phyloP scores from a whole-genome alignment of 2,329 filamentous ascomycete species.

The Pseudogymnoascus sp. region DNA sequence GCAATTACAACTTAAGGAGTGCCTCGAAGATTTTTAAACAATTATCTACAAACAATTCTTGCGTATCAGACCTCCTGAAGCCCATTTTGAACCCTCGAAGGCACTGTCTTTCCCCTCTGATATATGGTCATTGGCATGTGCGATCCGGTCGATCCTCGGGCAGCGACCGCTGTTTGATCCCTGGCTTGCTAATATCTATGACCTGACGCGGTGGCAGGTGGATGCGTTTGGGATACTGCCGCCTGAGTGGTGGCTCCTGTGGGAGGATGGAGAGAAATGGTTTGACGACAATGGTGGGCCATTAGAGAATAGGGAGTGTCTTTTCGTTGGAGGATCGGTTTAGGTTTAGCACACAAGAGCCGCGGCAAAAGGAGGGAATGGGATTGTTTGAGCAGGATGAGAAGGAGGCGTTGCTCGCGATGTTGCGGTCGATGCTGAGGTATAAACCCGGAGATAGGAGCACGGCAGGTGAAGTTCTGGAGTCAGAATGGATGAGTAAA shows the following conservation, averaged over 20 bases:
- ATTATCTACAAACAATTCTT: background rate
- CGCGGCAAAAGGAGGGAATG: background rate
- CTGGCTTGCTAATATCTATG: slow-evolving; percentile 9
- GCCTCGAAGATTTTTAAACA: too few relatives aligned
- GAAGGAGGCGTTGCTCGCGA: slow-evolving; percentile 8
- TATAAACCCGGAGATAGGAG: slow-evolving; percentile 2
- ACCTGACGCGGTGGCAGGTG: slow-evolving; percentile 9
- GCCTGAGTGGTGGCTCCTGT: slow-evolving; percentile 14
- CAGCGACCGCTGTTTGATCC: slow-evolving; percentile 12
- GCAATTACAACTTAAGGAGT: too few relatives aligned
- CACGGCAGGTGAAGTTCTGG: background rate
- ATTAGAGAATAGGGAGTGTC: background rate
- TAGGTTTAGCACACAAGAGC: background rate
- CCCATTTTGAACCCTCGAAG: slow-evolving; percentile 10
- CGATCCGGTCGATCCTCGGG: slow-evolving; percentile 12
- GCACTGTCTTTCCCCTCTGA: slow-evolving; percentile 13
- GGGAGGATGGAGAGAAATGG: slow-evolving; percentile 9
- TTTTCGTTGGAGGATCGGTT: background rate
- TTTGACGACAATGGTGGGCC: slow-evolving; percentile 11
- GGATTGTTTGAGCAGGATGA: slow-evolving; percentile 3
- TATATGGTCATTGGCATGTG: slow-evolving; percentile 15
- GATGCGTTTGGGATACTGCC: slow-evolving; percentile 14
- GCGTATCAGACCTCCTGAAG: slow-evolving; percentile 9
- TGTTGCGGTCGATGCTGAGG: slow-evolving; percentile 9
- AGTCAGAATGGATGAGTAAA: slow-evolving; percentile 7